Evolutionary conservation across 805 yeast genomes (phyloP), one percentile per base, ranked within the genome.

Genomic region (Pichia ethanolica): DNA sequence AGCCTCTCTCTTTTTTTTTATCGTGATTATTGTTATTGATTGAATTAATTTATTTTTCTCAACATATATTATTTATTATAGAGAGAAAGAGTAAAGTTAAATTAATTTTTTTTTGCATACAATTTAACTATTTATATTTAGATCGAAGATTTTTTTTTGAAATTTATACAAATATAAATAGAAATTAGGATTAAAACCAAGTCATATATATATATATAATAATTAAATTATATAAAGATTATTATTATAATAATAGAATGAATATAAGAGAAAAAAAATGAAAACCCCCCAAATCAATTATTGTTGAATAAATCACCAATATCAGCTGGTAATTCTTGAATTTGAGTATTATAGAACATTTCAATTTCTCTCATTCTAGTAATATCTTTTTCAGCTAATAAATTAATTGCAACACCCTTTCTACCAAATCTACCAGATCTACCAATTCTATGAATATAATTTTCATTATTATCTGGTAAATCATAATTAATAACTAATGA

Each of bases 341-440:
- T 82, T 67, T 79, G 83, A 50, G 83, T 83, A 50, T 83, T 77
- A 74, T 86, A 86, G 75, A 79, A 80, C 66, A 72, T 73, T 65
- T 85, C 89, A 57, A 86, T 71, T 58, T 83, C 96, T 66, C 82
- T 78, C 74, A 91, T 75, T 65, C 77, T 79, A 47, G 75, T 78
- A 56, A 75, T 77, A 69, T 93, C 98, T 46, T 83, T 83, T 57
- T 74, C 75, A 50, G 97, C 89, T 62, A 89, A 83, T 61, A 93
- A 86, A 77, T 90, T 93, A 70, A 91, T 88, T 51, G 99, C 97
- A 63, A 86, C 95, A 76, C 96, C 99, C 76, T 90, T 91, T 72
- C 99, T 83, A 60, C 99, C 99, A 75, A 91, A 91, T 68, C 99
- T 83, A 56, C 98, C 99, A 59, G 96, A 89, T 71, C 99, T 84